phyloP scores from a whole-genome alignment of 1,284 basidiomycete species.

The Thecaphora frezii region DNA sequence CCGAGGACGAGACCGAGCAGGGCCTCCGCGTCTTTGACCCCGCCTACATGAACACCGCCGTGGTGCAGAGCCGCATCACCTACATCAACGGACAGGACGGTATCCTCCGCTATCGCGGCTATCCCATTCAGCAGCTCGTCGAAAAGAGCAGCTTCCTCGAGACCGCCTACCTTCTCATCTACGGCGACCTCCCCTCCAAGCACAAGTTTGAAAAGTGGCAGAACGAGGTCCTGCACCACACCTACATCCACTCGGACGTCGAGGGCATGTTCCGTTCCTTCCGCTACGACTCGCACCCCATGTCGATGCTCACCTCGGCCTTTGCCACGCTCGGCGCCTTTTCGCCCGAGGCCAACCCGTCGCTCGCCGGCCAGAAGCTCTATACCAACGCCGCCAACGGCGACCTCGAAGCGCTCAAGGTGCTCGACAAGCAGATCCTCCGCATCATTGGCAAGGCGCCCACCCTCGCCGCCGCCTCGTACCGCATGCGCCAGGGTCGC shows the following conservation, averaged over 20 bases:
- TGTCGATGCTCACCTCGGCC: constrained; percentile 81
- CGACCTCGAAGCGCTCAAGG: constrained; percentile 67
- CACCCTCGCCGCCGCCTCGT: constrained; percentile 83
- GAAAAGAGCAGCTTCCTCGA: constrained; percentile 76
- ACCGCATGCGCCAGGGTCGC: constrained; percentile 81
- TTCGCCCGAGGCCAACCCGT: constrained; percentile 62
- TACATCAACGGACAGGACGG: constrained; percentile 72
- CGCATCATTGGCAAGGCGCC: constrained; percentile 82
- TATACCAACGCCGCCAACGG: constrained; percentile 66
- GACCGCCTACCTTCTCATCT: constrained; percentile 72
- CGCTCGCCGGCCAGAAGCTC: constrained; percentile 71
- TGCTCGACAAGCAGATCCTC: constrained; percentile 87
- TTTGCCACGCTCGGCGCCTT: constrained; percentile 83
- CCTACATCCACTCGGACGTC: constrained; percentile 74
- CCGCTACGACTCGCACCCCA: constrained; percentile 83
- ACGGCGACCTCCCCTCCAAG: constrained; percentile 72
- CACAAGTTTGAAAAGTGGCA: constrained; percentile 69
- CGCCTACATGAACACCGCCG: constrained; percentile 74
- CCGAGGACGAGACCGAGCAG: constrained; percentile 70
- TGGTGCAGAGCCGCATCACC: constrained; percentile 76
- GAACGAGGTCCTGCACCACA: constrained; percentile 75
- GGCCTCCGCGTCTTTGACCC: constrained; percentile 20
- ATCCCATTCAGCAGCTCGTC: constrained; percentile 86
- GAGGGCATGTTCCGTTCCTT: constrained; percentile 70
- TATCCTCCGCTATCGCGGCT: constrained; percentile 64